phyloP scores from a whole-genome alignment of 2,329 filamentous ascomycete genomes.

The Stemphylium beticola region DNA sequence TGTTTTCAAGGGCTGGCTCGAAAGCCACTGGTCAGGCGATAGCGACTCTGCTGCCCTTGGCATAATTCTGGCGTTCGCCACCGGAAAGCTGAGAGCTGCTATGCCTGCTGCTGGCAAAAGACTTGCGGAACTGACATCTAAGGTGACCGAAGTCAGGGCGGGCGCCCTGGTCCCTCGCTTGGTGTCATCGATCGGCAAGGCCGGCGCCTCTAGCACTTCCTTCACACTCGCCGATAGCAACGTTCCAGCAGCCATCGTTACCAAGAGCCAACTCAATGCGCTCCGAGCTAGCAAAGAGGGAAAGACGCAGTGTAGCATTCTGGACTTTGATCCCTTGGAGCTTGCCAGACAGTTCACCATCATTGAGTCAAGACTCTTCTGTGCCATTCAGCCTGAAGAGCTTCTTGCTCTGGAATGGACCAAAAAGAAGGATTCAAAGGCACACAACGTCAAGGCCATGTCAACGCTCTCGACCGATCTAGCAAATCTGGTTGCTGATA shows the following conservation, averaged over 20 bases:
- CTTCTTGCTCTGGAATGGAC: constrained; percentile 92
- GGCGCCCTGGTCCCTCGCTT: constrained; percentile 79
- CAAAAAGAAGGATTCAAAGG: constrained; percentile 79
- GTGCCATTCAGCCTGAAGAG: constrained; percentile 89
- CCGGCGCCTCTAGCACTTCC: constrained; percentile 74
- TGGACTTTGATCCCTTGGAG: constrained; percentile 92
- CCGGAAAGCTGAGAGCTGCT: constrained; percentile 69
- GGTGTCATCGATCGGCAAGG: constrained; percentile 87
- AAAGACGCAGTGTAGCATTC: constrained; percentile 71
- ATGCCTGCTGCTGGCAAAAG: constrained; percentile 80
- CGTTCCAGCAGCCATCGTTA: constrained; percentile 71
- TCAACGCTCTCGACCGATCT: constrained; percentile 90
- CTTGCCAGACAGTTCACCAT: constrained; percentile 90
- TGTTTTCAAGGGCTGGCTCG: constrained; percentile 95
- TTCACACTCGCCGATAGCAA: constrained; percentile 75
- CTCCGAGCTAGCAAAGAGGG: constrained; percentile 78
- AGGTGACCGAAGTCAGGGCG: constrained; percentile 73
- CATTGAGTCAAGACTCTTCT: constrained; percentile 90
- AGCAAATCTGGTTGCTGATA: constrained; percentile 90
- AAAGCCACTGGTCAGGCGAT: constrained; percentile 90
- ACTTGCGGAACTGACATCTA: constrained; percentile 78
- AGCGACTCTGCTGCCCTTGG: constrained; percentile 77
- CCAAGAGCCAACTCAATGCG: constrained; percentile 75
- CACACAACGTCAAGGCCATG: constrained; percentile 93
- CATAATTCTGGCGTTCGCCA: constrained; percentile 80